Evolutionary conservation across 371 early-diverging fungal genomes (phyloP).

Genomic region (Syncephalis plumigaleata): DNA sequence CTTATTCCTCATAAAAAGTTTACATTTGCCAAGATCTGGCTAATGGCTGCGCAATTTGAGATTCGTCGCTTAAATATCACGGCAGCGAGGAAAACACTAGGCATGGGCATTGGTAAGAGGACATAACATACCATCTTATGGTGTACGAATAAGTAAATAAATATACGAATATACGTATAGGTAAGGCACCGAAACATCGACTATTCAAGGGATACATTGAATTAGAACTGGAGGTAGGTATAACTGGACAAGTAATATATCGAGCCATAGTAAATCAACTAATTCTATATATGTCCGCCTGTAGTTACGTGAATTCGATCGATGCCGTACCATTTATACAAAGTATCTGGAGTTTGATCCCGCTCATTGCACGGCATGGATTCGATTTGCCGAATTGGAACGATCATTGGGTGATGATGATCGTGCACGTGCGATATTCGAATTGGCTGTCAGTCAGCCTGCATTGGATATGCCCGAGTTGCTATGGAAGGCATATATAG

Average conservation of each 20-base stretch:
- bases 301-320: constrained; percentile 79
- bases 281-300: background rate
- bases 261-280: background rate
- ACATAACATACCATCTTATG: background rate
- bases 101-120: constrained; percentile 55
- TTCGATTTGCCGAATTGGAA: constrained; percentile 88
- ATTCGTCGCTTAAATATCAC: constrained; percentile 58
- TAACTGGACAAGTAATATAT: background rate
- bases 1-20: constrained; percentile 84
- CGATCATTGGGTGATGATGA: constrained; percentile 71
- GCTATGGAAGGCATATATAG: constrained; percentile 94
- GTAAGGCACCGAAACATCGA: constrained; percentile 53
- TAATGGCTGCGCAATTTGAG: constrained; percentile 79
- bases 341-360: constrained; percentile 76
- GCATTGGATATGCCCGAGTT: constrained; percentile 91
- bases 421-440: constrained; percentile 72
- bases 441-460: constrained; percentile 72
- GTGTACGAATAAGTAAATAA: background rate
- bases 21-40: constrained; percentile 95
- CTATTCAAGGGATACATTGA: constrained; percentile 94
- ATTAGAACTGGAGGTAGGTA: constrained; percentile 40
- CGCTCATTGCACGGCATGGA: constrained; percentile 79
- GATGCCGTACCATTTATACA: constrained; percentile 77
- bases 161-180: constrained; percentile 1
- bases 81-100: constrained; percentile 69